These are phyloP conservation scores for Solanum medicagineum DNA, from an alignment of 257 asterid genomes.

Conservation along the genomic window DNA sequence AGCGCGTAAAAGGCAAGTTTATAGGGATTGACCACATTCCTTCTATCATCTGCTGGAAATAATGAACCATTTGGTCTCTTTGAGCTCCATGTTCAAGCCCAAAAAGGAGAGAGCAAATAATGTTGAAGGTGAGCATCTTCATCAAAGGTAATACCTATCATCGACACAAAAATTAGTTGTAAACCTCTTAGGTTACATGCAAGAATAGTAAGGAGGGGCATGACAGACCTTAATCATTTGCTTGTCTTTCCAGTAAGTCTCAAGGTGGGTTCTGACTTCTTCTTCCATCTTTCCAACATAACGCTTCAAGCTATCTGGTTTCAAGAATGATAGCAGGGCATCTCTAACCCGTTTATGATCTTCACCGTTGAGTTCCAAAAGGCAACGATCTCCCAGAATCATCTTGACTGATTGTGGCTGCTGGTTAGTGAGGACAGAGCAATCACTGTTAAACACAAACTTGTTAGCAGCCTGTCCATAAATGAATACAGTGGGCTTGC, in stretches of 20 bases:
- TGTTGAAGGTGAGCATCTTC: slow-evolving; percentile 69
- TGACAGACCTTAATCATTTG: slow-evolving; percentile 31
- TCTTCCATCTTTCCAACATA: slow-evolving; percentile 51
- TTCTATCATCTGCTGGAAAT: slow-evolving; percentile 34
- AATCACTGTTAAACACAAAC: slow-evolving; percentile 40
- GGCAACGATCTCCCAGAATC: slow-evolving; percentile 47
- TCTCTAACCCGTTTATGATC: slow-evolving; percentile 53
- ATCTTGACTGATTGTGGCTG: slow-evolving; percentile 44
- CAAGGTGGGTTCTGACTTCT: slow-evolving; percentile 36
- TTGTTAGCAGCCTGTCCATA: slow-evolving; percentile 74
- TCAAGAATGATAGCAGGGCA: slow-evolving; percentile 52
- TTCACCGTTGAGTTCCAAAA: slow-evolving; percentile 50
- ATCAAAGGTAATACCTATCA: slow-evolving; percentile 52
- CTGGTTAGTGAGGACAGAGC: slow-evolving; percentile 25
- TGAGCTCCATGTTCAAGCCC: slow-evolving; percentile 37
- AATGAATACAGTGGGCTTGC: slow-evolving; percentile 54
- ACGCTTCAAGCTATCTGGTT: slow-evolving; percentile 50
- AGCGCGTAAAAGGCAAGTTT: slow-evolving; percentile 51
- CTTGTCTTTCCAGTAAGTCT: slow-evolving; percentile 49
- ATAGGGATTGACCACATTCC: slow-evolving; percentile 70
- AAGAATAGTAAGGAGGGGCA: not conserved
- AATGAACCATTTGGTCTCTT: slow-evolving; percentile 27
- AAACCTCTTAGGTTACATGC: not conserved
- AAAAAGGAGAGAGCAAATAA: slow-evolving; percentile 56
- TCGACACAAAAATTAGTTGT: not conserved